Conservation (phyloP, 768 basidiomycete species). For the Calocera cornea region DNA sequence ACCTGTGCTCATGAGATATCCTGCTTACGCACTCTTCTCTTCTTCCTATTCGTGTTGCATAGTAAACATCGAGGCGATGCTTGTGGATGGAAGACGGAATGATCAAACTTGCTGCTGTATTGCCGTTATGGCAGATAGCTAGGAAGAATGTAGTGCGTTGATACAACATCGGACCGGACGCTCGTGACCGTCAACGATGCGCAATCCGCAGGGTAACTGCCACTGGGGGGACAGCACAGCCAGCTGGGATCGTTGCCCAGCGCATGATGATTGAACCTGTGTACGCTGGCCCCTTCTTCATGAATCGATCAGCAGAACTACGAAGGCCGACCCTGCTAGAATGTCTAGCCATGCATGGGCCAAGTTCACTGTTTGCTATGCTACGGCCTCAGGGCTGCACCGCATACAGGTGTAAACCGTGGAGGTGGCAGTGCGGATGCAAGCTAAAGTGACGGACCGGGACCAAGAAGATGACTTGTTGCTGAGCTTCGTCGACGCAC, state of each 20-base stretch:
- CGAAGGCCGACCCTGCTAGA: too few species aligned
- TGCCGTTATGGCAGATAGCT: neutral
- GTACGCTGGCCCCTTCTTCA: too few species aligned
- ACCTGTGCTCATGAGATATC: neutral
- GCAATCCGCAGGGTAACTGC: neutral
- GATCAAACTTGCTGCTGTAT: neutral
- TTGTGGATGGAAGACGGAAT: neutral
- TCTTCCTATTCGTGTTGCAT: neutral
- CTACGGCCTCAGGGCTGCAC: neutral
- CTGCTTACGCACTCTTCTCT: neutral
- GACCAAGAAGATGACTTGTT: neutral
- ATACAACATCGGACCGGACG: neutral
- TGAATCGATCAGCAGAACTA: too few species aligned
- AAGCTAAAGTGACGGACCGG: neutral
- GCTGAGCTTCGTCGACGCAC: neutral
- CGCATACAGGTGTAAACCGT: neutral
- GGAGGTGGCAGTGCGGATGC: neutral
- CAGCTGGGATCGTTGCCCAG: neutral
- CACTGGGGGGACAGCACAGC: too few species aligned
- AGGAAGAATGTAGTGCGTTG: conserved; percentile 4
- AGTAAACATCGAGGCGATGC: neutral
- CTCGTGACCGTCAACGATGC: neutral
- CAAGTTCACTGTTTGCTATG: neutral
- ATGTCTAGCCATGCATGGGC: neutral
- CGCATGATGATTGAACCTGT: too few species aligned